Evolutionary conservation across 2,329 filamentous ascomycete species (phyloP).

Genomic region (Pseudocercospora crystallina): DNA sequence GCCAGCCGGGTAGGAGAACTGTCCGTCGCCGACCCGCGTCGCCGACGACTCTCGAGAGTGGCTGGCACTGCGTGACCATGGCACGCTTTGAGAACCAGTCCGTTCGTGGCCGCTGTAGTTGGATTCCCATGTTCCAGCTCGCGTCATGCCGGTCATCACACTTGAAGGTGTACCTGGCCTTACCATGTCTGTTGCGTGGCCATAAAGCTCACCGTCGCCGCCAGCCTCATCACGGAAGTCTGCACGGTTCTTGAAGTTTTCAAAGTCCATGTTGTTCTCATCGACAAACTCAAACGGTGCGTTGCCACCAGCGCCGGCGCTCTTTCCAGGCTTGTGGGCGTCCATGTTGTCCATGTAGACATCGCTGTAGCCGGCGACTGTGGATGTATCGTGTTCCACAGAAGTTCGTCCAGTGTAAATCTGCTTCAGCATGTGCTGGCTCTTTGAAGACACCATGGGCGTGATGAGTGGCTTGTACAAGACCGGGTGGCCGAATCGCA

Average conservation of each 20-base stretch:
- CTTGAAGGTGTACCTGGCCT: constrained; percentile 64
- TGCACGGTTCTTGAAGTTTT: constrained; percentile 84
- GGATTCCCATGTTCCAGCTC: constrained; percentile 33
- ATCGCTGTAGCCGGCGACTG: constrained; percentile 74
- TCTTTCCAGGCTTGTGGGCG: constrained; percentile 57
- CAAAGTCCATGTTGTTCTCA: constrained; percentile 82
- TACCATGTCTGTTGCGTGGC: constrained; percentile 58
- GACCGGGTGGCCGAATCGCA: constrained; percentile 85
- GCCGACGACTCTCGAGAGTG: constrained; percentile 18
- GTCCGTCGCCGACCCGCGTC: constrained; percentile 27
- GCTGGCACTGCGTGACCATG: constrained; percentile 22
- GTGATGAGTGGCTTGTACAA: constrained; percentile 87
- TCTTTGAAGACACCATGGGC: constrained; percentile 91
- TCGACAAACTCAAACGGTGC: constrained; percentile 79
- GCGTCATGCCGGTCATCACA: constrained; percentile 36
- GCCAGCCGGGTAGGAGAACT: constrained; percentile 47
- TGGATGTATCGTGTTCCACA: constrained; percentile 64
- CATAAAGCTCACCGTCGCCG: constrained; percentile 62
- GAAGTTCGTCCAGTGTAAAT: constrained; percentile 73
- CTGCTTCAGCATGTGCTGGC: constrained; percentile 79
- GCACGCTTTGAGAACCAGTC: constrained; percentile 7
- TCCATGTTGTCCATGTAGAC: constrained; percentile 82
- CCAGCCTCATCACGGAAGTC: constrained; percentile 87
- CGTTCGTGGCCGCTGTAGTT: constrained; percentile 20
- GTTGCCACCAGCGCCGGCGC: constrained; percentile 37